A percentile compares a stretch with the other conserved stretches of the same genome.
Evolutionary conservation across 2,329 filamentous ascomycete species (phyloP).

Genomic region (Dothiorella sarmentorum): DNA sequence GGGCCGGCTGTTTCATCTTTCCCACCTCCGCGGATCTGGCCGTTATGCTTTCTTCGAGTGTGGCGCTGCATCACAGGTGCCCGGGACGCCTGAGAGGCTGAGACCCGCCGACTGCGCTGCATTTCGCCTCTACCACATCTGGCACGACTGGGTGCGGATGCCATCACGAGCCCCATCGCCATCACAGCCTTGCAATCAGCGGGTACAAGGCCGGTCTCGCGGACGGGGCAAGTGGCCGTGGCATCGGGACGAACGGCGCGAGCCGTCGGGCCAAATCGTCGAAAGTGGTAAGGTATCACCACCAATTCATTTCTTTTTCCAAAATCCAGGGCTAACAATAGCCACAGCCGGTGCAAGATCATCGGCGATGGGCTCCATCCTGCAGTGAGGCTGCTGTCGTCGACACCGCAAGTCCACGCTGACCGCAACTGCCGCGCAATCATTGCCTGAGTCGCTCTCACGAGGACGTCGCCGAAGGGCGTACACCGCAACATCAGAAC

Average conservation of each 20-base stretch:
- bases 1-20: neutral
- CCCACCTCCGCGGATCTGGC: neutral
- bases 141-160: neutral
- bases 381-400: neutral
- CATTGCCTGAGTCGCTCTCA: neutral
- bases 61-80: neutral
- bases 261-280: conserved; percentile 2
- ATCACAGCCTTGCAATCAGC: neutral
- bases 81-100: neutral
- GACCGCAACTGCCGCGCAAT: conserved; percentile 1
- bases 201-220: neutral
- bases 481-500: conserved; percentile 5
- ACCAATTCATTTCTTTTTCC: neutral
- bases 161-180: neutral
- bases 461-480: neutral
- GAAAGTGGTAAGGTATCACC: conserved; percentile 3
- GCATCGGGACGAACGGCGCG: neutral
- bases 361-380: neutral
- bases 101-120: neutral
- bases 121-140: neutral
- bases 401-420: conserved; percentile 9
- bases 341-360: conserved; percentile 1
- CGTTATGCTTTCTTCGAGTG: conserved; percentile 1
- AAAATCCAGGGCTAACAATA: neutral
- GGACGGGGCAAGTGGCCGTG: neutral